Conservation (phyloP, 176 grass and related monocot genomes). For the Tillandsia leiboldiana region DNA sequence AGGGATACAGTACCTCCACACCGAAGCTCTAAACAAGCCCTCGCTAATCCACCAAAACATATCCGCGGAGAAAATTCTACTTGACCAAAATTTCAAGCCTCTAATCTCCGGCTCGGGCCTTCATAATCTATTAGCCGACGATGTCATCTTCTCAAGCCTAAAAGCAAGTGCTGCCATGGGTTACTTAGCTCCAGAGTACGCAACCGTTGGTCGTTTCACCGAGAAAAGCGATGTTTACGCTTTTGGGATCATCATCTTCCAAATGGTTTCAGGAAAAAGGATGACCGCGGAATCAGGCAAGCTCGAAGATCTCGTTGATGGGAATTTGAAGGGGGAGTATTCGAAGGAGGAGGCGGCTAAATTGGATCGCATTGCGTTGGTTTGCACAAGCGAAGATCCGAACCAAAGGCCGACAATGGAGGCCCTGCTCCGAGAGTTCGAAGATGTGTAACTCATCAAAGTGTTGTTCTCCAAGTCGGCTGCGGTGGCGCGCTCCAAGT, state of each 20-base stretch:
- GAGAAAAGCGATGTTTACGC: conserved; percentile 92
- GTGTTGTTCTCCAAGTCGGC: conserved; percentile 20
- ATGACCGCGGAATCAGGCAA: conserved; percentile 26
- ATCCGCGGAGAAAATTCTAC: conserved; percentile 61
- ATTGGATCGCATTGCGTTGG: conserved; percentile 37
- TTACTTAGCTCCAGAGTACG: conserved; percentile 88
- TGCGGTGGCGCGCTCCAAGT: conserved; percentile 7
- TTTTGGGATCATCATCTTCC: conserved; percentile 71
- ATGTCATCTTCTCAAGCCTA: conserved; percentile 71
- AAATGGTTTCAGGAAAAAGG: conserved; percentile 56
- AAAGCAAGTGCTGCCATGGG: conserved; percentile 97
- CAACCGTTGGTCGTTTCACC: conserved; percentile 58
- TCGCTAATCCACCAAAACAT: conserved; percentile 76
- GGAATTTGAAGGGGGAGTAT: conserved; percentile 60
- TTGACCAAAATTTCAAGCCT: conserved; percentile 63
- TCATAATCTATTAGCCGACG: conserved; percentile 79
- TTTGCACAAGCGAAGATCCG: conserved; percentile 53
- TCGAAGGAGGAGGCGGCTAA: conserved; percentile 33
- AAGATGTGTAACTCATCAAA: conserved; percentile 17
- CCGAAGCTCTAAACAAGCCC: conserved; percentile 40
- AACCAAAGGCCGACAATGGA: conserved; percentile 57
- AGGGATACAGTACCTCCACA: conserved; percentile 87
- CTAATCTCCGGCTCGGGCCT: conserved; percentile 62
- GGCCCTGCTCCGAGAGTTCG: conserved; percentile 46
- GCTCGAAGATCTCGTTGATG: conserved; percentile 55